These are phyloP conservation scores for Paraurostyla sp. DNA, from an alignment of 73 alveolate species.

Conservation along the genomic window DNA sequence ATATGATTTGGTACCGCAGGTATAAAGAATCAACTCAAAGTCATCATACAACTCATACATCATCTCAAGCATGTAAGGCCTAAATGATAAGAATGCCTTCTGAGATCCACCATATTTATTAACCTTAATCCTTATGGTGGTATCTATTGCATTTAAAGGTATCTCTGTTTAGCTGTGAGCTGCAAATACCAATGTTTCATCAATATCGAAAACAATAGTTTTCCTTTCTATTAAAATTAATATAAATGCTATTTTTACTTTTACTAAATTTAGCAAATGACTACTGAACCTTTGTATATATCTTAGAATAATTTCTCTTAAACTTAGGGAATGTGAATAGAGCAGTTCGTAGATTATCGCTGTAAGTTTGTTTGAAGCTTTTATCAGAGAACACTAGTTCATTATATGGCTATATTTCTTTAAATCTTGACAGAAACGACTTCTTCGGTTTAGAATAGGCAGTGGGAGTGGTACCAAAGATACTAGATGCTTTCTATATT, in stretches of 20 bases:
- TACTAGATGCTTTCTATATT: too few species aligned
- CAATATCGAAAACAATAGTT: constrained; percentile 78
- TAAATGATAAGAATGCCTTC: constrained; percentile 37
- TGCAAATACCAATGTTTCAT: constrained; percentile 80
- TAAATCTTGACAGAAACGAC: background rate
- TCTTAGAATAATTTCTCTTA: constrained; percentile 40
- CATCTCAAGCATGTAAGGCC: constrained; percentile 48
- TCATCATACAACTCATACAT: constrained; percentile 16
- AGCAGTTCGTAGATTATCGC: constrained; percentile 20
- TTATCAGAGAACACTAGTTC: constrained; percentile 24
- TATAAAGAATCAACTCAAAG: constrained; percentile 51
- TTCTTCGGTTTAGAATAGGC: too few species aligned
- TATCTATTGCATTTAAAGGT: background rate
- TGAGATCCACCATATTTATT: constrained; percentile 35
- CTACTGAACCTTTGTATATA: background rate
- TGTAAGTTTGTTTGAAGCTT: constrained; percentile 13
- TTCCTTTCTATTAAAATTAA: constrained; percentile 21
- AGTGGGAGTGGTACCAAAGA: too few species aligned
- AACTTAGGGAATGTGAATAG: constrained; percentile 46
- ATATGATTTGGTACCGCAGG: constrained; percentile 37
- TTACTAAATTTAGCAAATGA: constrained; percentile 20
- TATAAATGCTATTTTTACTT: background rate
- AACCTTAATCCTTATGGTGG: constrained; percentile 22
- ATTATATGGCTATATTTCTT: background rate
- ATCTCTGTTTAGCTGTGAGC: constrained; percentile 15